Base-by-base conservation (phyloP, 257 asterid genomes). In the Agastache rugosa region DNA sequence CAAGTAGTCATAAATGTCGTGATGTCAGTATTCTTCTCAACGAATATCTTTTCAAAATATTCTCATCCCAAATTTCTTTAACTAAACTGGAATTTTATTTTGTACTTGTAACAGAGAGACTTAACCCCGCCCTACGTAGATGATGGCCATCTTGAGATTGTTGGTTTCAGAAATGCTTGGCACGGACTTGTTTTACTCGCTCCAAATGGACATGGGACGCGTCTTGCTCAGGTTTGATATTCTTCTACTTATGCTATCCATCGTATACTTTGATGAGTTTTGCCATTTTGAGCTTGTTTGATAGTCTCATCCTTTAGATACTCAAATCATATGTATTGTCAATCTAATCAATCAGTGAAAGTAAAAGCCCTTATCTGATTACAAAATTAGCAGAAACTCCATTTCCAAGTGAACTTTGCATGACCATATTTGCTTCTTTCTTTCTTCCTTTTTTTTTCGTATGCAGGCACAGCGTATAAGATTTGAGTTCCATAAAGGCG, bases 151-250 rank as follows among this genome's bases (percentile, higher is more conserved):
- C 75, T 95, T 10, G 98, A 95, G 83, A 80, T 95, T 63, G 99
- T 92, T 69, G 99, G 97, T 63, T 92, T 95, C 77, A 86, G 91
- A 88, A 89, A 95, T 67, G 97, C 96, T 63, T 92, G 99, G 99
- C 98, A 95, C 61, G 98, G 99, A 44, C 80, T 95, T 15, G 86
- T 88, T 79, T 81, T 92, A 66, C 77, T 87, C 20, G 87, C 98
- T 74, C 97, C 96, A 2, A 92, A 89, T 41, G 99, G 97, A 50
- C 98, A 89, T 29, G 98, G 98, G 67, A 95, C 87, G 5, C 99
- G 98, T 61, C 96, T 95, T 67, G 98, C 96, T 19, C 97, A 95
- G 97, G 99, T 91, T 66, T 54, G 41, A 35, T 22, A 48, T 27
- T 9, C 19, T 14, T 12, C 44, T 39, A 1, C 44, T 39, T 8